Percentiles rank a stretch among this genome's conserved stretches.
phyloP scores from a whole-genome alignment of 2,329 filamentous ascomycete genomes.

The Septoria linicola region DNA sequence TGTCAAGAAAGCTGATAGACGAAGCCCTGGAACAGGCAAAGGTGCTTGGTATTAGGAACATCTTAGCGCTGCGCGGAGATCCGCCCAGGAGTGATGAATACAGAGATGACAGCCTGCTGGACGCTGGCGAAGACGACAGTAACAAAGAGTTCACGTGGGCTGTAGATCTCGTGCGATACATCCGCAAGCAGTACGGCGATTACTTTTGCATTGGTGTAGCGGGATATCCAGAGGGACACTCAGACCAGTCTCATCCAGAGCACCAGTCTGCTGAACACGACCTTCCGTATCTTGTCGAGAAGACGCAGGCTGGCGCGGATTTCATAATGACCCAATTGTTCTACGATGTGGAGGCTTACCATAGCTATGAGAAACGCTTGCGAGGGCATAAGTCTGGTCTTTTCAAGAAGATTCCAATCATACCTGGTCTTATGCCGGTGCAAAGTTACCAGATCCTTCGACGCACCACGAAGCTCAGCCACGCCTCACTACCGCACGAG shows the following conservation, averaged over 20 bases:
- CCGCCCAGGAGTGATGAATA: constrained; percentile 90
- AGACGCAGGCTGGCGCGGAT: constrained; percentile 86
- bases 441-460: constrained; percentile 96
- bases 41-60: constrained; percentile 86
- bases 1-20: constrained; percentile 83
- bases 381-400: constrained; percentile 77
- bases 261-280: constrained; percentile 66
- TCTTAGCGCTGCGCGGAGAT: constrained; percentile 86
- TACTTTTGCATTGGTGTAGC: constrained; percentile 97
- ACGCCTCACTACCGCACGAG: constrained; percentile 73
- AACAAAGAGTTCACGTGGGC: constrained; percentile 85
- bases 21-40: constrained; percentile 88
- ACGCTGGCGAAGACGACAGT: constrained; percentile 60
- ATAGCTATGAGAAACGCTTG: constrained; percentile 72
- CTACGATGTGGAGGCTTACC: constrained; percentile 83
- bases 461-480: constrained; percentile 89
- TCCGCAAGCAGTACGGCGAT: constrained; percentile 78
- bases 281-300: constrained; percentile 84
- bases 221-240: constrained; percentile 91
- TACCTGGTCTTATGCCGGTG: constrained; percentile 95
- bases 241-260: constrained; percentile 85
- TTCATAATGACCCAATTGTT: constrained; percentile 99
- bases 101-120: constrained; percentile 58
- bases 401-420: constrained; percentile 84
- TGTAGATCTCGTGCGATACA: constrained; percentile 84